Evolutionary conservation across 441 rosid genomes (phyloP).

Genomic region (Corymbia citriodora): DNA sequence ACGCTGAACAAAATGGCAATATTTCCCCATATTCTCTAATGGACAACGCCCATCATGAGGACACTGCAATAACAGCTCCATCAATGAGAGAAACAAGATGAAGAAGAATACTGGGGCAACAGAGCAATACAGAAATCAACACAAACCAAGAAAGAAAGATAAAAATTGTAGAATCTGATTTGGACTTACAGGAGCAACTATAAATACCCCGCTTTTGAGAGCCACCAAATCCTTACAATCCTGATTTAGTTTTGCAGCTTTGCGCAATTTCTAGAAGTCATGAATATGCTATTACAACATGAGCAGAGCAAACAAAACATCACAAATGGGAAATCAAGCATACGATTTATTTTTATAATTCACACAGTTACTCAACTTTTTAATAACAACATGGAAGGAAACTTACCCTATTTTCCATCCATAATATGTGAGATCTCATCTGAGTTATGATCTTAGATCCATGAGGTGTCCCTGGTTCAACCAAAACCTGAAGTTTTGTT

Average conservation of each 20-base stretch:
- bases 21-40: conserved; percentile 71
- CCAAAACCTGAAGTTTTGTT: conserved; percentile 46
- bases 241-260: conserved; percentile 31
- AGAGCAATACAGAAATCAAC: background rate
- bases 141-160: background rate
- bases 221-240: conserved; percentile 44
- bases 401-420: conserved; percentile 93
- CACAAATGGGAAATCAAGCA: background rate
- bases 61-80: conserved; percentile 47
- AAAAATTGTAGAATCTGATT: background rate
- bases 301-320: background rate
- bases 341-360: background rate
- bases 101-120: background rate
- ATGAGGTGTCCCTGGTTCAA: conserved; percentile 95
- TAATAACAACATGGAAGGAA: conserved; percentile 3
- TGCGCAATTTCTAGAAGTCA: conserved; percentile 53
- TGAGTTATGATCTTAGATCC: conserved; percentile 86
- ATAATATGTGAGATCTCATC: conserved; percentile 90
- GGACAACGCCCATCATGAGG: conserved; percentile 93
- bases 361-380: background rate
- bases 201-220: conserved; percentile 59
- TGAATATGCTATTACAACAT: background rate
- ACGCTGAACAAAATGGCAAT: conserved; percentile 91
- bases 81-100: conserved; percentile 3
- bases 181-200: conserved; percentile 85